Evolutionary conservation across 495 filamentous ascomycete genomes (phyloP).

Genomic region (Achaetomiella virescens): DNA sequence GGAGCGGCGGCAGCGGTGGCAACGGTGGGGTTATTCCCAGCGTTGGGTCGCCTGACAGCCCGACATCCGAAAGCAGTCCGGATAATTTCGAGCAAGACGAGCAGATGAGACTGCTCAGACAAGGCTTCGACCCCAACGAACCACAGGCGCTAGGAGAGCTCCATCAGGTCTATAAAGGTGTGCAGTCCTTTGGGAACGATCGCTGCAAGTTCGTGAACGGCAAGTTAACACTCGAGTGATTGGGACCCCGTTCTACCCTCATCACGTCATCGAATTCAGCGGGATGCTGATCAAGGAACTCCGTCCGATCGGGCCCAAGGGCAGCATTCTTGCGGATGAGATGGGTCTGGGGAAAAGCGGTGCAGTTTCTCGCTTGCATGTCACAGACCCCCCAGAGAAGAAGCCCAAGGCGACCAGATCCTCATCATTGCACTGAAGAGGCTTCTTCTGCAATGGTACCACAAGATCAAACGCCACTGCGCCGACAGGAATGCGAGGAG

Average conservation of each 20-base stretch:
- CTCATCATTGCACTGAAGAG: constrained; percentile 50
- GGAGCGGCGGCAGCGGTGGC: too few relatives aligned
- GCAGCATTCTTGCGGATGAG: constrained; percentile 52
- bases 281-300: constrained; percentile 56
- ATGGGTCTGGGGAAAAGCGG: constrained; percentile 64
- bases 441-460: constrained; percentile 51
- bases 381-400: constrained; percentile 35
- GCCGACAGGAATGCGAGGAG: constrained; percentile 4
- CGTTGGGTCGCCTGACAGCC: not conserved
- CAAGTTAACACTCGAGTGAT: constrained; percentile 12
- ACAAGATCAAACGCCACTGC: constrained; percentile 38
- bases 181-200: not conserved
- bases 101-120: not conserved
- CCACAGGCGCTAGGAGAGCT: not conserved
- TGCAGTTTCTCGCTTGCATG: constrained; percentile 47
- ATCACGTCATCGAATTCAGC: constrained; percentile 50
- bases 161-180: not conserved
- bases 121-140: not conserved
- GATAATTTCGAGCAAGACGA: not conserved
- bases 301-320: constrained; percentile 32
- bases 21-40: too few relatives aligned
- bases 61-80: too few relatives aligned
- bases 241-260: constrained; percentile 43
- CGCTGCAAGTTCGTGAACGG: not conserved
- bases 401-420: constrained; percentile 19